Evolutionary conservation across 345 rosid species (phyloP).

Genomic region (Dipteronia sinensis): DNA sequence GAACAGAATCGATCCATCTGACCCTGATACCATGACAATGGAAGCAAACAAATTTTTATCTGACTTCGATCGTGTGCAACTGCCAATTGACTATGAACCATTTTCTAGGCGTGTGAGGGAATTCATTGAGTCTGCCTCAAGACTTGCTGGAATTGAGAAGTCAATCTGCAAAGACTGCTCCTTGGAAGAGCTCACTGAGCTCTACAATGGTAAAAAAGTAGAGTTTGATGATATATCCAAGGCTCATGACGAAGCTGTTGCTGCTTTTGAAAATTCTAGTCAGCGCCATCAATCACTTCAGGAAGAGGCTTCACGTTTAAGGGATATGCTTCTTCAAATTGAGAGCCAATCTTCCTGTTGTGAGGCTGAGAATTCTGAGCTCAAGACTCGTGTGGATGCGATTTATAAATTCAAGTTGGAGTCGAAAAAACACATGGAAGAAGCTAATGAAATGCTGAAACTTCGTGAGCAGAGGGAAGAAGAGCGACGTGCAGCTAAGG

Average conservation of each 20-base stretch:
- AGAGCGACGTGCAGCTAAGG: slow-evolving; percentile 24
- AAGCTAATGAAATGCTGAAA: slow-evolving; percentile 21
- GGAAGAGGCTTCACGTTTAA: slow-evolving; percentile 29
- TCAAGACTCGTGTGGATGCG: slow-evolving; percentile 20
- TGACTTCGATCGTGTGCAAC: not conserved
- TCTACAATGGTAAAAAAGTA: slow-evolving; percentile 25
- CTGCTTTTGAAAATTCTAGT: slow-evolving; percentile 29
- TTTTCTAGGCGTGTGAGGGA: not conserved
- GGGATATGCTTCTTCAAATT: slow-evolving; percentile 25
- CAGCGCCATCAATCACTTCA: slow-evolving; percentile 22
- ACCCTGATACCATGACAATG: slow-evolving; percentile 7
- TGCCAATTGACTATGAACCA: not conserved
- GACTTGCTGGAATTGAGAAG: slow-evolving; percentile 19
- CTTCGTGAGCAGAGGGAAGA: slow-evolving; percentile 21
- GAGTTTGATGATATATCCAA: slow-evolving; percentile 32
- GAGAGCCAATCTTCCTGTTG: slow-evolving; percentile 34
- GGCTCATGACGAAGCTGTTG: slow-evolving; percentile 29
- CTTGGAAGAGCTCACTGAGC: slow-evolving; percentile 29
- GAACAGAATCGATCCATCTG: slow-evolving; percentile 5
- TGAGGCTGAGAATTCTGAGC: slow-evolving; percentile 38
- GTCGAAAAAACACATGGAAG: slow-evolving; percentile 13
- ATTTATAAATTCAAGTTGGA: slow-evolving; percentile 21
- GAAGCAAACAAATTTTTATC: not conserved
- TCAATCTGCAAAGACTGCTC: slow-evolving; percentile 11
- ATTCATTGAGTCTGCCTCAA: slow-evolving; percentile 15